These are phyloP conservation scores for Spraguea lophii DNA, from an alignment of 371 early-diverging fungal genomes.

Conservation along the genomic window DNA sequence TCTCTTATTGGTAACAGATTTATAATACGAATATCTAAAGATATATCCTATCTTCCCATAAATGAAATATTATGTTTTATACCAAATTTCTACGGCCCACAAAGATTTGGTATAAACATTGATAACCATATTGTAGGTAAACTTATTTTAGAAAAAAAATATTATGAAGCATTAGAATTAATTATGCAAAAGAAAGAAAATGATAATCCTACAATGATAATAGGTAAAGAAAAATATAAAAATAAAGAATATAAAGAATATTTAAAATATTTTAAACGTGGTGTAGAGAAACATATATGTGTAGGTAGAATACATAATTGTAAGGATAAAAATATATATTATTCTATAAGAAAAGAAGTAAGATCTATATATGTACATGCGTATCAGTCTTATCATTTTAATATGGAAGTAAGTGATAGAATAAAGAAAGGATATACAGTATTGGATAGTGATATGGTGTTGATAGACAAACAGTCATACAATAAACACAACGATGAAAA, in stretches of 20 bases:
- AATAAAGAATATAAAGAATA: no score
- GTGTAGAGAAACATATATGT: neutral
- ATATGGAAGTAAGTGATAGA: conserved; percentile 22
- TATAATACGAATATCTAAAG: neutral
- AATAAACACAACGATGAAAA: no score
- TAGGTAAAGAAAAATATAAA: no score
- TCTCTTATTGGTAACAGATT: neutral
- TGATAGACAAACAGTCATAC: no score
- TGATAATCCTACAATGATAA: no score
- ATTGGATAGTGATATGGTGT: no score
- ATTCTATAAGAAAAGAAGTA: conserved; percentile 18
- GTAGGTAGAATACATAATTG: neutral
- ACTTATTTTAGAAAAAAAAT: conserved; percentile 21
- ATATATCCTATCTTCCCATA: neutral
- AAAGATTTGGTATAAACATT: conserved; percentile 39
- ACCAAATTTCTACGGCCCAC: conserved; percentile 44
- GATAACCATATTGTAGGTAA: conserved; percentile 41
- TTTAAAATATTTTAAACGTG: no score
- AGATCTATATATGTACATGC: conserved; percentile 40
- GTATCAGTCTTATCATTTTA: conserved; percentile 42
- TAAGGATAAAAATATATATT: neutral
- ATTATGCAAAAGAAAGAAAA: conserved; percentile 23
- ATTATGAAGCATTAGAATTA: conserved; percentile 27
- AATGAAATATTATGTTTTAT: neutral
- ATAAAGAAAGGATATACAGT: conserved; percentile 18